phyloP scores from a whole-genome alignment of 2,329 filamentous ascomycete species.

The Fusarium phyllophilum region DNA sequence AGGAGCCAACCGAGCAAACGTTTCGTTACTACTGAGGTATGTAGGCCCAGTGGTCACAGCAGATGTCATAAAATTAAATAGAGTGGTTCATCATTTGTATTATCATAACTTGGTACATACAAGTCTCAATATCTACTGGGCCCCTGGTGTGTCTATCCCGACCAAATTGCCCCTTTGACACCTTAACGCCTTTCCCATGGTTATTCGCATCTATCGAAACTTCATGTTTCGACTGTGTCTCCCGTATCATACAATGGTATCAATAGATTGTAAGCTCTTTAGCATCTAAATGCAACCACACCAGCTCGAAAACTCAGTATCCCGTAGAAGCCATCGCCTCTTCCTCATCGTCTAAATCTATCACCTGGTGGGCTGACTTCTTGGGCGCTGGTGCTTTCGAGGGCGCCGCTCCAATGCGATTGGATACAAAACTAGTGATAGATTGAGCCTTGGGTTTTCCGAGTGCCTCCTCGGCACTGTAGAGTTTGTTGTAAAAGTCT shows the following conservation, averaged over 20 bases:
- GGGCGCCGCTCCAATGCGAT: constrained; percentile 45
- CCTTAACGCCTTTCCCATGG: constrained; percentile 22
- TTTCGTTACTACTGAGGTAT: background rate
- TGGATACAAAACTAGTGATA: constrained; percentile 55
- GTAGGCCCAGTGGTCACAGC: background rate
- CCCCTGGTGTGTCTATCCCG: constrained; percentile 8
- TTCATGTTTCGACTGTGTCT: background rate
- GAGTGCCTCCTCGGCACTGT: constrained; percentile 71
- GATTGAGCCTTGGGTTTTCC: constrained; percentile 44
- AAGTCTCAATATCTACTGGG: constrained; percentile 31
- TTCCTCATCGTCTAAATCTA: constrained; percentile 61
- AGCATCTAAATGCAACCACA: background rate
- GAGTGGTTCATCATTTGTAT: constrained; percentile 25
- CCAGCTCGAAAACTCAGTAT: constrained; percentile 40
- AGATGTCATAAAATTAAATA: background rate
- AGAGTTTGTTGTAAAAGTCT: constrained; percentile 85
- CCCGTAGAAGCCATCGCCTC: constrained; percentile 60
- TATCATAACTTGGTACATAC: constrained; percentile 26
- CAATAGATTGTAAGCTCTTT: constrained; percentile 5
- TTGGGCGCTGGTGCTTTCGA: constrained; percentile 17
- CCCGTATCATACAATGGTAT: constrained; percentile 23
- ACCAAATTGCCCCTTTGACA: constrained; percentile 15
- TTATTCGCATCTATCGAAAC: constrained; percentile 12
- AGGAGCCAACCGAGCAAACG: background rate
- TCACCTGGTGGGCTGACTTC: constrained; percentile 32